Evolutionary conservation across 2,329 filamentous ascomycete genomes (phyloP), one percentile per base, ranked within the genome.

Genomic region (Teratosphaeria destructans): DNA sequence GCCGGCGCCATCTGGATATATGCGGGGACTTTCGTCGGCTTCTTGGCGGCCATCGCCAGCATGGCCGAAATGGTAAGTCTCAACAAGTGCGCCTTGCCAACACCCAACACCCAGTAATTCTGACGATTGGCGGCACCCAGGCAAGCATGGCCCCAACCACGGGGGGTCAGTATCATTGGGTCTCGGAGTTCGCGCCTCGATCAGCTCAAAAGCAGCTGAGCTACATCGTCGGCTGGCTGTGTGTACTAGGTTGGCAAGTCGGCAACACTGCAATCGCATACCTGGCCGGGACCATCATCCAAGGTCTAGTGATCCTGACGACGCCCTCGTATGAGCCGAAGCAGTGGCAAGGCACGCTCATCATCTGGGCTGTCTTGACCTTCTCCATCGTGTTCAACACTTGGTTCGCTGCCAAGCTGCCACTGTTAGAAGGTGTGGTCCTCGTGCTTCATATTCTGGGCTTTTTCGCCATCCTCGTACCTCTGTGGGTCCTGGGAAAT

Each of bases 401-500:
- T 1, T 68, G 76, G 12, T 71, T 74, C 5, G 75, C 74, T 2
- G 73, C 71, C 47, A 62, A 75, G 1, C 68, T 82, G 2, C 78
- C 79, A 1, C 69, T 74, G 14, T 70, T 81, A 29, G 80, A 82
- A 66, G 75, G 75, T 0, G 63, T 78, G 14, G 73, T 80, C 26
- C 68, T 81, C 7, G 73, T 80, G 29, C 65, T 82, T 3, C 80
- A 82, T 59, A 70, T 82, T n/a, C 66, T 78, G 14, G 80, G 80
- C 3, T 79, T 82, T 65, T 79, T 82, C 59, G 79, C 75, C 0
- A 78, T 81, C 58, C 67, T 82, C 11, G 77, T 81, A 27, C 73
- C 77, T 0, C 66, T 81, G 3, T 72, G 75, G 61, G 71, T 75
- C 1, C 34, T 63, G n/a, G 54, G 57, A 14, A 52, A 54, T 5